Percentiles rank a stretch among this genome's conserved stretches.
phyloP scores from a whole-genome alignment of 441 rosid species.

The Pelargonium fulgidum region DNA sequence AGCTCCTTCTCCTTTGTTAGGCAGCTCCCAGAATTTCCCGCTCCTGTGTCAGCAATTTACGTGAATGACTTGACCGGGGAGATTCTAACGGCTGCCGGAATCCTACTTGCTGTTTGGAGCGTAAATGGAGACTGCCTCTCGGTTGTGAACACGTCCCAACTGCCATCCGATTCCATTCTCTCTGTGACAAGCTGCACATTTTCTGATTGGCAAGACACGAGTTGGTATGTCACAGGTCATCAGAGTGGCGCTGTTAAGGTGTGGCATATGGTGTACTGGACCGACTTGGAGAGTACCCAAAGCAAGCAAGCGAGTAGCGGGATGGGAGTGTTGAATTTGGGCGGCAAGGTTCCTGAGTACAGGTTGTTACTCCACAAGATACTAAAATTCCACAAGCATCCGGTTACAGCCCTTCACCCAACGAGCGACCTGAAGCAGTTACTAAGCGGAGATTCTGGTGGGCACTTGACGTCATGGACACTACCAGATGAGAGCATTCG shows the following conservation, averaged over 20 bases:
- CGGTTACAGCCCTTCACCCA: slow-evolving; percentile 81
- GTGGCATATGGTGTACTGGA: slow-evolving; percentile 88
- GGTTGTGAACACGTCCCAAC: slow-evolving; percentile 81
- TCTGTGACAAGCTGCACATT: slow-evolving; percentile 76
- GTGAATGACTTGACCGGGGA: slow-evolving; percentile 93
- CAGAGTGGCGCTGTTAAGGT: slow-evolving; percentile 97
- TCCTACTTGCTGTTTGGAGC: slow-evolving; percentile 95
- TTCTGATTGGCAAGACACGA: slow-evolving; percentile 93
- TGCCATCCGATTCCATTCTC: slow-evolving; percentile 92
- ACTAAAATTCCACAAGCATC: slow-evolving; percentile 79
- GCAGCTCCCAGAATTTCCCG: slow-evolving; percentile 88
- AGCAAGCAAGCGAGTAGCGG: slow-evolving; percentile 44
- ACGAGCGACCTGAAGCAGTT: slow-evolving; percentile 83
- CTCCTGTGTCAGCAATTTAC: slow-evolving; percentile 42
- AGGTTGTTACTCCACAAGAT: slow-evolving; percentile 77
- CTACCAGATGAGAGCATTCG: slow-evolving; percentile 67
- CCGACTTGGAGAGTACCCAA: slow-evolving; percentile 43
- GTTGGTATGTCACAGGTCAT: slow-evolving; percentile 96
- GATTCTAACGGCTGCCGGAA: slow-evolving; percentile 94
- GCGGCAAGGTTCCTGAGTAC: slow-evolving; percentile 65
- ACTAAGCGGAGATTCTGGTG: slow-evolving; percentile 84
- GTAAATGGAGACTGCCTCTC: slow-evolving; percentile 98
- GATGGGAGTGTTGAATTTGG: slow-evolving; percentile 56
- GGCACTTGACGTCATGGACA: slow-evolving; percentile 87
- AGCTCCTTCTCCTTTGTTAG: slow-evolving; percentile 77